These are phyloP conservation scores for Aquilaria malaccensis DNA, from an alignment of 345 rosid species.

Conservation along the genomic window DNA sequence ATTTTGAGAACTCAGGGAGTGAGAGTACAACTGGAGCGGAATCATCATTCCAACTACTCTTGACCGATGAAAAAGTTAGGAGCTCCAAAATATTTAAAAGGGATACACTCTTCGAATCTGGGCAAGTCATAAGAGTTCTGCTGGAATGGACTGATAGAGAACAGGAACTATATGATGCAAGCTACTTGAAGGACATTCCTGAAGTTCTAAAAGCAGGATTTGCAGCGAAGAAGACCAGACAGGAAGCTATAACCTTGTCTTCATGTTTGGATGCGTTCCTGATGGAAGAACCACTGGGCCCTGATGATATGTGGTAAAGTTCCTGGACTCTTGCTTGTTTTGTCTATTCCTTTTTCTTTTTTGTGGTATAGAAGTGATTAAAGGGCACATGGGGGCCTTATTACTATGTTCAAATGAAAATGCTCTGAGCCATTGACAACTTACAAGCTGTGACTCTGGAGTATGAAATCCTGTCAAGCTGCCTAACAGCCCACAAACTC, in stretches of 20 bases:
- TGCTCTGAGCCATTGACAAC: too few species aligned
- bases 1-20: conserved; percentile 26
- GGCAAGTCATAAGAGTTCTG: conserved; percentile 35
- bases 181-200: conserved; percentile 73
- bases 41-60: conserved; percentile 35
- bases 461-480: too few species aligned
- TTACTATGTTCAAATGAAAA: not conserved
- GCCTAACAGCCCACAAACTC: too few species aligned
- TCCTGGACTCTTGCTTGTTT: too few species aligned
- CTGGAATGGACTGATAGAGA: conserved; percentile 69
- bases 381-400: not conserved
- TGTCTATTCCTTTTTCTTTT: too few species aligned
- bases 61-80: conserved; percentile 28
- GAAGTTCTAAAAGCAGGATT: conserved; percentile 56
- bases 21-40: conserved; percentile 30
- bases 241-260: conserved; percentile 76
- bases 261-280: conserved; percentile 93
- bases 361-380: too few species aligned
- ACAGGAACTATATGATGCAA: conserved; percentile 54
- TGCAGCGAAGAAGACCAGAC: conserved; percentile 63
- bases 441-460: too few species aligned
- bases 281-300: conserved; percentile 92
- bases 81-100: conserved; percentile 36
- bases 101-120: conserved; percentile 43
- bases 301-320: conserved; percentile 88